Evolutionary conservation across 108 stramenopile genomes (phyloP), one percentile per base, ranked within the genome.

Genomic region (Pseudonitzschia delicatissima): DNA sequence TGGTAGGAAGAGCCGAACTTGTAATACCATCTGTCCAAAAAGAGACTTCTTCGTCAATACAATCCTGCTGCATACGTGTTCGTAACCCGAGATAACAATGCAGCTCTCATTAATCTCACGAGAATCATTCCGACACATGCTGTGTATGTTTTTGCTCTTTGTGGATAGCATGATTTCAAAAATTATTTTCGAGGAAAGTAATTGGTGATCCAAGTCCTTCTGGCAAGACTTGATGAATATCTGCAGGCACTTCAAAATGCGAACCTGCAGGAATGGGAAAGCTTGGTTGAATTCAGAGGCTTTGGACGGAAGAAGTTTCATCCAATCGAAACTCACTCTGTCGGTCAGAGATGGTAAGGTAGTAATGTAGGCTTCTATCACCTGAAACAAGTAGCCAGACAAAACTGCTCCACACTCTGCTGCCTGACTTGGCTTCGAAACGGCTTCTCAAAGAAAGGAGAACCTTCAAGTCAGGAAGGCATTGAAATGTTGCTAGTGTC

Each of bases 291-390:
- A 77, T 49, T 18, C 12, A 18, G 39, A 13, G 13, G 66, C 26
- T 23, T 72, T 68, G 49, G 57, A 57, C 6, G 87, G 87, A 9
- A 88, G 55, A 18, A 91, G 63, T 62, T 85, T 88, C 44, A 81
- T 71, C 90, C 85, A 91, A 63, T 91, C 90, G 62, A 81, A 91
- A 32, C 78, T 71, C 9, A 74, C 55, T 35, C 27, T 62, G 2
- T 26, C 37, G n/a, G 86, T 31, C 21, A 68, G 1, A 32, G 66
- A 31, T 40, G 84, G 82, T 55, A 74, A 60, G 7, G 73, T 48
- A 20, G 55, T 59, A 26, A 66, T 74, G 47, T 81, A 83, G 26
- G 53, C 51, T 27, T 75, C 45, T 17, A 90, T 45, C 13, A 80
- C 67, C n/a, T 51, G 57, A 39, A 53, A 49, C 0, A 80, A 48